Percentiles rank a stretch among this genome's conserved stretches.
Evolutionary conservation across 441 rosid genomes (phyloP).

Genomic region (Adansonia rubrostipa): DNA sequence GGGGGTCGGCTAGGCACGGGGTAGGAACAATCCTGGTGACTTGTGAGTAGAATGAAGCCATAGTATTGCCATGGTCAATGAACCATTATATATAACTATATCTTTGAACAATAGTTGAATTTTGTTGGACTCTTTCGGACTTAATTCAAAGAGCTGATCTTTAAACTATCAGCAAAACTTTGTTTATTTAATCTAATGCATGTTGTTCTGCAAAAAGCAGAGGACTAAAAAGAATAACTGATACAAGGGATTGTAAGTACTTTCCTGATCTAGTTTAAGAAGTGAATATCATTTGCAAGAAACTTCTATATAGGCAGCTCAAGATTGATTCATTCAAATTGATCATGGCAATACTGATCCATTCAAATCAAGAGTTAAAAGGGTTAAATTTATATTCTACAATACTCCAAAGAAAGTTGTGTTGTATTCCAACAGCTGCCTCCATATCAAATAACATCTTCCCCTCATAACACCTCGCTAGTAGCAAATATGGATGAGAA

Average conservation of each 20-base stretch:
- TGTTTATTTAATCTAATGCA: too few species aligned
- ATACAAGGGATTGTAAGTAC: not conserved
- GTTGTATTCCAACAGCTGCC: not conserved
- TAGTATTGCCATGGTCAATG: not conserved
- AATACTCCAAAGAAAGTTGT: not conserved
- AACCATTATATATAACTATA: not conserved
- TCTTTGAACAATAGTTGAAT: too few species aligned
- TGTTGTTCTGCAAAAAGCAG: too few species aligned
- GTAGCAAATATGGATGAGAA: constrained; percentile 26
- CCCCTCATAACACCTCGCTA: constrained; percentile 35
- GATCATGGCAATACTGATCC: too few species aligned
- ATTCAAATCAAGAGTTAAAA: not conserved
- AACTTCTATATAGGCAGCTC: not conserved
- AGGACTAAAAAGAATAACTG: too few species aligned
- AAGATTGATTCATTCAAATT: not conserved
- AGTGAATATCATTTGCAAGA: not conserved
- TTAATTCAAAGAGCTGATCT: not conserved
- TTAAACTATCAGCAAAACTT: not conserved
- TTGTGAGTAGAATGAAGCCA: not conserved
- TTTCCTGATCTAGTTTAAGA: not conserved
- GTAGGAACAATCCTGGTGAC: not conserved
- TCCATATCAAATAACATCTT: constrained; percentile 29
- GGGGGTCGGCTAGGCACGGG: not conserved
- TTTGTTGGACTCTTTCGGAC: not conserved
- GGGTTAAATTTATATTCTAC: not conserved